A percentile compares a stretch with the other conserved stretches of the same genome.
Conservation (phyloP, 2,329 filamentous ascomycete species). For the Capronia americana region DNA sequence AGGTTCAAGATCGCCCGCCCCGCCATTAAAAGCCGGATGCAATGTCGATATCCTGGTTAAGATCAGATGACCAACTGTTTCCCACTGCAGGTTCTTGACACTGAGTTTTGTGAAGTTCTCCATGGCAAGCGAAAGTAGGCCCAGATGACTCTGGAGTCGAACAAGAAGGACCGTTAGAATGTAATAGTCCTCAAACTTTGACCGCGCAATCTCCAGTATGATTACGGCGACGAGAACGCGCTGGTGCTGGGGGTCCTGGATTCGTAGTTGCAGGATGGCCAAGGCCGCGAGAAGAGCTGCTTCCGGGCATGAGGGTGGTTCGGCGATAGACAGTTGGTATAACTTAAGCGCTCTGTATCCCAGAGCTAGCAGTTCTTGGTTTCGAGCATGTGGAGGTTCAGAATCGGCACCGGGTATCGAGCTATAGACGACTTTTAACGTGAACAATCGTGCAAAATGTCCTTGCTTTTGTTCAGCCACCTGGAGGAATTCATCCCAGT, state of each 20-base stretch:
- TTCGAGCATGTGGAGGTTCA: not conserved
- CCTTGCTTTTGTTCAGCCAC: slow-evolving; percentile 41
- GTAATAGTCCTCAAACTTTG: slow-evolving; percentile 56
- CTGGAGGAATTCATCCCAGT: slow-evolving; percentile 40
- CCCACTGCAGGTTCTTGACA: slow-evolving; percentile 57
- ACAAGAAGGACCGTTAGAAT: slow-evolving; percentile 53
- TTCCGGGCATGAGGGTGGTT: slow-evolving; percentile 29
- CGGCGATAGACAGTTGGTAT: slow-evolving; percentile 17
- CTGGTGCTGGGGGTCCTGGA: slow-evolving; percentile 6
- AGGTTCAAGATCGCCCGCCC: slow-evolving; percentile 47
- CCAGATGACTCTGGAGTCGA: slow-evolving; percentile 52
- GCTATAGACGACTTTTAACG: slow-evolving; percentile 33
- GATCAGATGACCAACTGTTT: slow-evolving; percentile 55
- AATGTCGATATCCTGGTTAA: slow-evolving; percentile 56
- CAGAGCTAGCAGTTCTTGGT: slow-evolving; percentile 26
- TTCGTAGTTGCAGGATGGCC: slow-evolving; percentile 30
- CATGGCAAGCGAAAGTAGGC: slow-evolving; percentile 54
- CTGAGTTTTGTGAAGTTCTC: slow-evolving; percentile 53
- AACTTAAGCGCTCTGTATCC: slow-evolving; percentile 27
- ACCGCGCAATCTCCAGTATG: slow-evolving; percentile 30
- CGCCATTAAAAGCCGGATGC: slow-evolving; percentile 51
- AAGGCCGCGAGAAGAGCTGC: slow-evolving; percentile 35
- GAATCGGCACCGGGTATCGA: slow-evolving; percentile 13
- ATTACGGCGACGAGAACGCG: slow-evolving; percentile 28
- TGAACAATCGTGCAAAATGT: slow-evolving; percentile 27